Evolutionary conservation across 345 rosid species (phyloP).

Genomic region (Noccaea caerulescens): DNA sequence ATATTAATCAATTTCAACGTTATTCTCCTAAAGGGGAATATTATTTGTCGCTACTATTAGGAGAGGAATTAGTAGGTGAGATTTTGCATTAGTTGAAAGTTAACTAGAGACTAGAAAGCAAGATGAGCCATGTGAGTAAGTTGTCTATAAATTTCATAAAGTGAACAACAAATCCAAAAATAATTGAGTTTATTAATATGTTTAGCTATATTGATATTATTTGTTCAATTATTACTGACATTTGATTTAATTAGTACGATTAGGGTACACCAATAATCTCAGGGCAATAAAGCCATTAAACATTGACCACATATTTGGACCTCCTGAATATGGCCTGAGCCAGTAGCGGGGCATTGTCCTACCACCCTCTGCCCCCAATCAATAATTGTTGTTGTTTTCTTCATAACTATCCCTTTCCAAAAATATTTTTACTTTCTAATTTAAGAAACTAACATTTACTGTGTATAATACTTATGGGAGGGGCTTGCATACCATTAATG

Average conservation of each 20-base stretch:
- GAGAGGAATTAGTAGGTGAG: constrained; percentile 36
- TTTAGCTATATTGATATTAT: constrained; percentile 11
- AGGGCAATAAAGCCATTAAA: constrained; percentile 33
- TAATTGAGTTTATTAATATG: background rate
- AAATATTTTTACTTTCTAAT: constrained; percentile 12
- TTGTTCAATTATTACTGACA: constrained; percentile 35
- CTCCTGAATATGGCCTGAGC: constrained; percentile 41
- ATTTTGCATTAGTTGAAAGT: constrained; percentile 12
- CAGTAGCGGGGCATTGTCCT: constrained; percentile 26
- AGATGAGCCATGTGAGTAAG: constrained; percentile 37
- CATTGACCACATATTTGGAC: constrained; percentile 36
- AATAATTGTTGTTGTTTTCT: constrained; percentile 40
- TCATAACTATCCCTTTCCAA: constrained; percentile 31
- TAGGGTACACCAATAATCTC: constrained; percentile 41
- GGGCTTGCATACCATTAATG: background rate
- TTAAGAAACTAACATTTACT: constrained; percentile 18
- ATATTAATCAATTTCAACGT: background rate
- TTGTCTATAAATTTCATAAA: constrained; percentile 17
- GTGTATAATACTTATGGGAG: constrained; percentile 1
- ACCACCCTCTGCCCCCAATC: constrained; percentile 30
- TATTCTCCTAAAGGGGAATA: constrained; percentile 12
- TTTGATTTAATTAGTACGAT: constrained; percentile 38
- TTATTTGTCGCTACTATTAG: constrained; percentile 25
- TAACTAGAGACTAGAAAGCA: constrained; percentile 21
- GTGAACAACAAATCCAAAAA: constrained; percentile 4